A percentile compares a stretch with the other conserved stretches of the same genome.
phyloP scores from a whole-genome alignment of 805 yeast species.

The Lipomyces anomalus region DNA sequence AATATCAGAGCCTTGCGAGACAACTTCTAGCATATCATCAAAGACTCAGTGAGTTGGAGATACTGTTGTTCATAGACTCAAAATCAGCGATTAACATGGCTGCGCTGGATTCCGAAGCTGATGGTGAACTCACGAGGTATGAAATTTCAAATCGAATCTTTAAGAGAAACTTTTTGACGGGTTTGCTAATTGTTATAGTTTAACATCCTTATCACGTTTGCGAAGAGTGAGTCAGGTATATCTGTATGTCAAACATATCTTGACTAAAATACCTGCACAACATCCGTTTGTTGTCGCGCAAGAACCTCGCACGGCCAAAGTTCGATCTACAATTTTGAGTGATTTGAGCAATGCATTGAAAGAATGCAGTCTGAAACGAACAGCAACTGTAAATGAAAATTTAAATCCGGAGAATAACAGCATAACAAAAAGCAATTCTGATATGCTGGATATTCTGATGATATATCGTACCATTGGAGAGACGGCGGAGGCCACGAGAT shows the following conservation, averaged over 20 bases:
- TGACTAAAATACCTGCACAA: slow-evolving; percentile 2
- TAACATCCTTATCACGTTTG: background rate
- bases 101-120: slow-evolving; percentile 2
- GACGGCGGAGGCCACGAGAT: background rate
- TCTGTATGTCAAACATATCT: background rate
- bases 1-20: slow-evolving; percentile 24
- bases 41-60: slow-evolving; percentile 24
- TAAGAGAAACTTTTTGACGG: background rate
- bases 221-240: background rate
- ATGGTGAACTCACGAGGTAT: background rate
- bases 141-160: background rate
- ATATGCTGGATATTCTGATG: background rate
- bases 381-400: no score
- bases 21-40: slow-evolving; percentile 19
- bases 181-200: background rate
- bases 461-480: background rate
- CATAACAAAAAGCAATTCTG: background rate
- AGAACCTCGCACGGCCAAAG: slow-evolving; percentile 4
- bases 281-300: slow-evolving; percentile 18
- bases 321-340: background rate
- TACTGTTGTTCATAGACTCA: slow-evolving; percentile 1
- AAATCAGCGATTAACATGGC: slow-evolving; percentile 8
- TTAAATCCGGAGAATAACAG: no score
- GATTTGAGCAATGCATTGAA: background rate
- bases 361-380: background rate